These are phyloP conservation scores for Cyberlindnera lachancei DNA, from an alignment of 805 yeast species.

Conservation along the genomic window DNA sequence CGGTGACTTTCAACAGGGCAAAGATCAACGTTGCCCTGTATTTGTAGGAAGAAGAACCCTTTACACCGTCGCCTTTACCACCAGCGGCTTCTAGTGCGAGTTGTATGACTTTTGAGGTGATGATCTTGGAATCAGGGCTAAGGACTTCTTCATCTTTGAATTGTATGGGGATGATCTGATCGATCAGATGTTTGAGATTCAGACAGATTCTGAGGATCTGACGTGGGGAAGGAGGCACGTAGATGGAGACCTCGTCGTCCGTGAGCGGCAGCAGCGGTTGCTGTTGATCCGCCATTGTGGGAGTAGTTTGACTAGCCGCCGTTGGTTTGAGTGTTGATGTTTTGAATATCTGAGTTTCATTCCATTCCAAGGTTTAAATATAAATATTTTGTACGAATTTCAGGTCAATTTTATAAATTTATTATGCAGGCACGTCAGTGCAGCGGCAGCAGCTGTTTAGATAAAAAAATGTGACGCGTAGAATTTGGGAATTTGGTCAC, in stretches of 20 bases:
- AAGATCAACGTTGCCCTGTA: conserved; percentile 66
- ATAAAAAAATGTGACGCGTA: no score
- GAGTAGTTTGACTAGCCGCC: no score
- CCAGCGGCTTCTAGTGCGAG: conserved; percentile 73
- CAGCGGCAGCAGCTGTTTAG: no score
- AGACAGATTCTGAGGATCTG: conserved; percentile 64
- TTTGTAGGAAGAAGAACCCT: conserved; percentile 47
- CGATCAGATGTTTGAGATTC: conserved; percentile 67
- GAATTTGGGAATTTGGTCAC: no score
- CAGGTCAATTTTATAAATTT: no score
- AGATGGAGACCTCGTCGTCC: conserved; percentile 15
- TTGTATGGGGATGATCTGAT: conserved; percentile 62
- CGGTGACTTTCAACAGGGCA: conserved; percentile 64
- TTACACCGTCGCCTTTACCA: conserved; percentile 55
- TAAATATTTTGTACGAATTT: no score
- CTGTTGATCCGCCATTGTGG: no score
- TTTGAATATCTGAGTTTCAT: no score
- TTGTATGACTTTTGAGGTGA: conserved; percentile 50
- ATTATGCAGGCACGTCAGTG: no score
- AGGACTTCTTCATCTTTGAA: conserved; percentile 43
- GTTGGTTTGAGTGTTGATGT: no score
- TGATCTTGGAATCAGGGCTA: conserved; percentile 48
- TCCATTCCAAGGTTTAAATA: no score
- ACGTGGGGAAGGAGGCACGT: conserved; percentile 46
- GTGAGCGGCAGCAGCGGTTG: conserved; percentile 13